These are phyloP conservation scores for Austroboletus novae-zelandiae DNA, from an alignment of 1,284 basidiomycete species.

Conservation along the genomic window DNA sequence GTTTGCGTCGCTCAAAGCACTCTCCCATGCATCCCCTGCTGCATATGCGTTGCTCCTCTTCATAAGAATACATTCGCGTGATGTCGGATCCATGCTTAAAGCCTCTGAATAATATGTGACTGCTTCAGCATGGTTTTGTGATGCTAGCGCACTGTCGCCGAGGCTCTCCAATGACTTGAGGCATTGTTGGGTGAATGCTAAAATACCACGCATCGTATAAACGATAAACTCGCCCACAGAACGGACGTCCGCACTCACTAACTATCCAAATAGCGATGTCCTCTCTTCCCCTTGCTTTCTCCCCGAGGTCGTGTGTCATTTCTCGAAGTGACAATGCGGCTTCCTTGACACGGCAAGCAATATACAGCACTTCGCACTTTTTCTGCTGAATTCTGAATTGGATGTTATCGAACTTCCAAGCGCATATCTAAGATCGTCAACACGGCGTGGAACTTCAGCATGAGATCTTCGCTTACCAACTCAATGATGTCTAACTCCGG, in stretches of 20 bases:
- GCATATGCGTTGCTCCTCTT: constrained; percentile 1
- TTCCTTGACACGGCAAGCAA: background rate
- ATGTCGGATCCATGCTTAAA: background rate
- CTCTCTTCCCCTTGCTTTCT: background rate
- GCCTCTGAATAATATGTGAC: background rate
- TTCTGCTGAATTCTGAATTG: background rate
- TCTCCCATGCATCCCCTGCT: background rate
- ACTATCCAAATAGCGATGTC: background rate
- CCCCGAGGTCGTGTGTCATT: background rate
- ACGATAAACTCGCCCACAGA: too few species aligned
- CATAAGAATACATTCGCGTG: background rate
- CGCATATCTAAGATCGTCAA: background rate
- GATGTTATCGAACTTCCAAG: background rate
- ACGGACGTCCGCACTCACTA: background rate
- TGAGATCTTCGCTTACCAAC: background rate
- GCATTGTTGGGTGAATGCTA: background rate
- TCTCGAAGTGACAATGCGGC: background rate
- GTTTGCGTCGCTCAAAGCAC: background rate
- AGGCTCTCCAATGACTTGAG: background rate
- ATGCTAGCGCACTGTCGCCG: background rate
- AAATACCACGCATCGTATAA: background rate
- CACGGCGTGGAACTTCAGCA: background rate
- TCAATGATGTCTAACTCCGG: background rate
- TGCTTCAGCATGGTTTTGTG: background rate
- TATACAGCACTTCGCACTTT: background rate